These are phyloP conservation scores for Glycyrrhiza uralensis DNA, from an alignment of 306 rosid genomes.

Conservation along the genomic window DNA sequence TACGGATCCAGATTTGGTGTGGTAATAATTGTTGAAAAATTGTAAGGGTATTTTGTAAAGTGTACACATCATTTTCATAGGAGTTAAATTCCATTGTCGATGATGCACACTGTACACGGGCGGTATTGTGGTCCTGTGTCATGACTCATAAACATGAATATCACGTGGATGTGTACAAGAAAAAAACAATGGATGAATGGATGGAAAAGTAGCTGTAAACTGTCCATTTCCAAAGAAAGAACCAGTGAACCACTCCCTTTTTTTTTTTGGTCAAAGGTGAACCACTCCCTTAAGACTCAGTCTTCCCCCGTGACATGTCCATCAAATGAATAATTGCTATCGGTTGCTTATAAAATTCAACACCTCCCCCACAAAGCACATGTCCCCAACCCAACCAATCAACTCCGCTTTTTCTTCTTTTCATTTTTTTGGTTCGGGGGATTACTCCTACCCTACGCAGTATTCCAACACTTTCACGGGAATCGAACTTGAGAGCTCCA, in stretches of 20 bases:
- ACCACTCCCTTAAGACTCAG: not conserved
- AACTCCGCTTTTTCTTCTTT: not conserved
- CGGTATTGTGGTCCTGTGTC: too few relatives aligned
- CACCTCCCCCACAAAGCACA: not conserved
- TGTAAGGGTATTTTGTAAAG: too few relatives aligned
- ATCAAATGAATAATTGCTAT: not conserved
- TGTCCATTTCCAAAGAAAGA: not conserved
- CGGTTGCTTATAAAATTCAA: not conserved
- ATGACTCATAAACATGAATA: not conserved
- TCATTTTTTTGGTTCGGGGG: too few relatives aligned
- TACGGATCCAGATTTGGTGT: too few relatives aligned
- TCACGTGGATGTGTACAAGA: conserved; percentile 8
- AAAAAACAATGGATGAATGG: not conserved
- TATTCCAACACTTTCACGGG: too few relatives aligned
- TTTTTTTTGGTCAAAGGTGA: too few relatives aligned
- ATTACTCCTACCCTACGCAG: too few relatives aligned
- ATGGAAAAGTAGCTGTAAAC: not conserved
- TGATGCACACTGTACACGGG: too few relatives aligned
- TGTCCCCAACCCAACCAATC: not conserved
- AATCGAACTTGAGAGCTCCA: too few relatives aligned
- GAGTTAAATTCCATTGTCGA: too few relatives aligned
- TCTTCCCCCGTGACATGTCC: conserved; percentile 17
- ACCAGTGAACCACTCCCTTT: not conserved
- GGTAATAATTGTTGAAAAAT: too few relatives aligned
- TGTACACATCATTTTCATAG: too few relatives aligned